Evolutionary conservation across 2,329 filamentous ascomycete genomes (phyloP), one percentile per base, ranked within the genome.

Genomic region (Tympanopsis confertula): DNA sequence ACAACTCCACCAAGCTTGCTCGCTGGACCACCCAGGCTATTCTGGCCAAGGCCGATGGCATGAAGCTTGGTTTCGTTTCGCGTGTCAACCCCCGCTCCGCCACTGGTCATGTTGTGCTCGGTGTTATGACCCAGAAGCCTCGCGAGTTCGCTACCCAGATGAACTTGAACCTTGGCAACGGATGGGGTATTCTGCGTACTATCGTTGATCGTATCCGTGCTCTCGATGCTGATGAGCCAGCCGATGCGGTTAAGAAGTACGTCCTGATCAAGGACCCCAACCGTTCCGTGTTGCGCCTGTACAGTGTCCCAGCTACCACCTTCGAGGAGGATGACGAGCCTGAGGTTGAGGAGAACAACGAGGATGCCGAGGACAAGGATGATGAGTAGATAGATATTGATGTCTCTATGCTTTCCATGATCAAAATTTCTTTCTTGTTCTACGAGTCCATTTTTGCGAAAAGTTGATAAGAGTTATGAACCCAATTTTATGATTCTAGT

Each of bases 31-130:
- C 89, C 32, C 91, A 98, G 71, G 86, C 83, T 55, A 95, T 98
- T 55, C 77, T 98, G 41, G 88, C 89, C 58, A 88, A 88, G 66
- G 88, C 91, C n/a, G 91, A 98, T 58, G 72, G 87, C 48, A 95
- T 98, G 87, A 98, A 96, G 72, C 79, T 98, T 59, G 91, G 86
- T 52, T 98, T 98, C 66, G 87, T 98, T 45, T 95, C 89, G 38
- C 87, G 91, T 53, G 75, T 79, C 50, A 94, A 89, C 69, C 89
- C 91, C 48, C 89, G 91, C 69, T 78, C 76, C 52, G 87, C 91
- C 56, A 84, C 94, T 58, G 86, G 86, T 62, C 91, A 98, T 65
- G 84, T 96, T 55, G 79, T 98, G 47, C 78, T 98, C 38, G 91
- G 91, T 50, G 91, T 98, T 40, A 74, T 95, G 20, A 88, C 88